phyloP scores from a whole-genome alignment of 768 basidiomycete species.

The Lactarius hatsudake region DNA sequence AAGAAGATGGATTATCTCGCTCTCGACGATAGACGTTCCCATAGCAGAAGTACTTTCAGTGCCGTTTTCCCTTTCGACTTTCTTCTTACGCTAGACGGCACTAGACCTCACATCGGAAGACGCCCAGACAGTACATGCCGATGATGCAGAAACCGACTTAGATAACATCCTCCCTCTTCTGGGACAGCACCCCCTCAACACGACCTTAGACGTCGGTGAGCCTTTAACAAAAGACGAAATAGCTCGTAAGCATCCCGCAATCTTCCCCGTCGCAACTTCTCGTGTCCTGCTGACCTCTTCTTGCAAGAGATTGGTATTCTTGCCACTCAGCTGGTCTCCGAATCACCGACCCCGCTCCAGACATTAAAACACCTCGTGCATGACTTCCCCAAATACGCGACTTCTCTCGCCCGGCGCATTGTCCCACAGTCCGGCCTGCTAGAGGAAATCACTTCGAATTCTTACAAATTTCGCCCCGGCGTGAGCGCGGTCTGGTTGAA shows the following conservation, averaged over 20 bases:
- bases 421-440: conserved; percentile 47
- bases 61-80: background rate
- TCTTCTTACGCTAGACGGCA: background rate
- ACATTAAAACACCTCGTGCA: conserved; percentile 71
- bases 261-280: background rate
- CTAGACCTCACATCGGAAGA: conserved; percentile 18
- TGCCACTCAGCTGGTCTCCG: conserved; percentile 69
- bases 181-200: conserved; percentile 35
- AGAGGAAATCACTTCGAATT: conserved; percentile 58
- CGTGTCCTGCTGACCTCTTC: conserved; percentile 42
- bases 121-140: background rate
- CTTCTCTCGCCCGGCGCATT: conserved; percentile 69
- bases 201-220: conserved; percentile 40
- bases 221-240: conserved; percentile 56
- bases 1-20: conserved; percentile 98
- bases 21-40: conserved; percentile 73
- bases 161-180: conserved; percentile 26
- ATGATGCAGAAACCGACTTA: conserved; percentile 18
- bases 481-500: conserved; percentile 75
- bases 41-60: conserved; percentile 29
- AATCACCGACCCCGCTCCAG: conserved; percentile 51
- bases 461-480: conserved; percentile 50
- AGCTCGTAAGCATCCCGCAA: conserved; percentile 18
- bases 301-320: conserved; percentile 64
- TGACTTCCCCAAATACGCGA: conserved; percentile 86